These are phyloP conservation scores for Cladosporium sp. DNA, from an alignment of 2,329 filamentous ascomycete species.

Conservation along the genomic window DNA sequence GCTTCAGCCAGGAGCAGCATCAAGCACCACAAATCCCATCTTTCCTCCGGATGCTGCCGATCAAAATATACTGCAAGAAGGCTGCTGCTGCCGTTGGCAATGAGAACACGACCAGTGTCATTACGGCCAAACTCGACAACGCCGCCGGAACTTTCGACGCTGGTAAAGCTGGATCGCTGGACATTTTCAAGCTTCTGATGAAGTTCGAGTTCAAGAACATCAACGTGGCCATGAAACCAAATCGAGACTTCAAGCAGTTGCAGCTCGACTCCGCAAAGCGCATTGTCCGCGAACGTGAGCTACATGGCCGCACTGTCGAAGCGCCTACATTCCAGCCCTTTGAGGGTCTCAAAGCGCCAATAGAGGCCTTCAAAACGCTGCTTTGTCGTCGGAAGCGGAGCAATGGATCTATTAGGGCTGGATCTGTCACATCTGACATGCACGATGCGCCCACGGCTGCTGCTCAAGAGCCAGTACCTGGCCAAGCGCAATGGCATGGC, in stretches of 20 bases:
- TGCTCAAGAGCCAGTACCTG: conserved; percentile 46
- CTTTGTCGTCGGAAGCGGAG: conserved; percentile 19
- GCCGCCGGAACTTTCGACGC: conserved; percentile 78
- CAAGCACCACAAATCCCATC: conserved; percentile 43
- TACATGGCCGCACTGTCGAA: conserved; percentile 17
- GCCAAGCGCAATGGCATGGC: conserved; percentile 74
- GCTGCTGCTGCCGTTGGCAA: conserved; percentile 91
- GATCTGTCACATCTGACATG: conserved; percentile 21
- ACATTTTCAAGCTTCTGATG: conserved; percentile 83
- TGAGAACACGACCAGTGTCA: conserved; percentile 79
- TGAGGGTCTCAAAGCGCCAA: conserved; percentile 1
- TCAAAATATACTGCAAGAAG: conserved; percentile 76
- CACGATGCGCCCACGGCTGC: conserved; percentile 26
- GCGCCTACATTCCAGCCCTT: conserved; percentile 12
- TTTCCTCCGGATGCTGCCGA: conserved; percentile 73
- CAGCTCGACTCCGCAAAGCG: conserved; percentile 50
- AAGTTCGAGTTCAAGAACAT: conserved; percentile 77
- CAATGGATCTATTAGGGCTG: conserved; percentile 26
- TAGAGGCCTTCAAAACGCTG: neutral
- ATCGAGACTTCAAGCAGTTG: conserved; percentile 77
- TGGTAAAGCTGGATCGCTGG: conserved; percentile 54
- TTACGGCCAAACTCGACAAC: conserved; percentile 76
- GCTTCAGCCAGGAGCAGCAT: conserved; percentile 11
- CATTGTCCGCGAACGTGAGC: conserved; percentile 40
- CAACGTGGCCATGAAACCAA: conserved; percentile 86